Evolutionary conservation across 768 basidiomycete species (phyloP).

Genomic region (Collybiopsis confluens): DNA sequence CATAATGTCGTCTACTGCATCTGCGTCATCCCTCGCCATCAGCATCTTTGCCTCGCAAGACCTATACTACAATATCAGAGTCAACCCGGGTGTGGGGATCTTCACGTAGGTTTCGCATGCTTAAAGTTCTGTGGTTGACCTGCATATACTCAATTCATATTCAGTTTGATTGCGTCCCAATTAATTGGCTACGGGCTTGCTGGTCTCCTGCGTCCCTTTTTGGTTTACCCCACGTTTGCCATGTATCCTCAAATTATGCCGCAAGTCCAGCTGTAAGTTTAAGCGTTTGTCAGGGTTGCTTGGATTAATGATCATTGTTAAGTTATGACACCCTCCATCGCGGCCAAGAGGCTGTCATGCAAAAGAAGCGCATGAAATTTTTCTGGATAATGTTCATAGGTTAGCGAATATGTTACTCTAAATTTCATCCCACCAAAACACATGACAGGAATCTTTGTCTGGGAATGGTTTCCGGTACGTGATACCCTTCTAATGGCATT

Average conservation of each 20-base stretch:
- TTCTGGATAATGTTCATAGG: conserved; percentile 51
- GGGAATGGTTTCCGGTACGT: conserved; percentile 51
- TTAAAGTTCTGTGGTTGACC: too few relatives aligned
- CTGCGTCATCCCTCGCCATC: conserved; percentile 45
- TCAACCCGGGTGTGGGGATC: conserved; percentile 36
- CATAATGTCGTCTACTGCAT: conserved; percentile 53
- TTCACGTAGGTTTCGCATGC: conserved; percentile 24
- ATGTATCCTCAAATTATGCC: conserved; percentile 39
- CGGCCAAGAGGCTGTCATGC: conserved; percentile 35
- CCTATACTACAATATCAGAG: conserved; percentile 42
- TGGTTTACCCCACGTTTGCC: conserved; percentile 48
- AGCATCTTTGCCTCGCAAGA: conserved; percentile 52
- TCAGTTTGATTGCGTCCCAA: conserved; percentile 30
- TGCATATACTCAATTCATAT: too few relatives aligned
- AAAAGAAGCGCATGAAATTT: conserved; percentile 52
- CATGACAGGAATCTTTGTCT: conserved; percentile 38
- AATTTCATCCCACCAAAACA: too few relatives aligned
- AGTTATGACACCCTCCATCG: conserved; percentile 38
- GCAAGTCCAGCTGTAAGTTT: conserved; percentile 29
- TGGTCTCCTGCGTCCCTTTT: conserved; percentile 42
- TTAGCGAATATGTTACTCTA: neutral
- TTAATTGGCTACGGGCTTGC: conserved; percentile 35
- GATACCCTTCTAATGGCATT: neutral
- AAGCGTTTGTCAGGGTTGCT: conserved; percentile 8
- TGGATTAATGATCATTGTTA: conserved; percentile 20